Base-by-base conservation (phyloP, 2,329 filamentous ascomycete genomes). In the Aspergillus fischeri region DNA sequence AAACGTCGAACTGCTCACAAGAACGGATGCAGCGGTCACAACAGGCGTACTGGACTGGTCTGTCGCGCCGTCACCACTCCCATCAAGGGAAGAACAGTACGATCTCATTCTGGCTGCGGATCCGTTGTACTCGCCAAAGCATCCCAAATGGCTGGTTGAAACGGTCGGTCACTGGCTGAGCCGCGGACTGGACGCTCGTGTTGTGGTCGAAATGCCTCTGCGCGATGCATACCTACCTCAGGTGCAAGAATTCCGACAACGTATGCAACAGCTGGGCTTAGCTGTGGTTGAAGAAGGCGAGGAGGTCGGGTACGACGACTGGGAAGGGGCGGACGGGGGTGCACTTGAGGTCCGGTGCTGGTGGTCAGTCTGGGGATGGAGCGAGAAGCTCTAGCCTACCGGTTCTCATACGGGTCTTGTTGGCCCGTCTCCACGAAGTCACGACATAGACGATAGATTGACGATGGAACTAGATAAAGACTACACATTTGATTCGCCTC, bases 21-120 rank as follows among this genome's bases (percentile, higher is more conserved):
- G 70, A 3, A 76, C 80, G 11, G 83, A 83, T 1, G 88, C 87
- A 0, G 78, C 72, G 1, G 77, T 87, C 25, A 81, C 80, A 0
- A 85, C 85, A 0, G 89, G 86, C 0, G 77, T 87, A 3, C 77
- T 97, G 54, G 90, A 91, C 41, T 96, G 92, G 92, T 77, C 76
- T 21, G 63, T 75, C 27, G 58, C 64, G 20, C 70, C 69, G 0
- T 57, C 67, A 17, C 60, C 66, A 4, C 65, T 66, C 8, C 68
- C 70, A 17, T 62, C 67, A 1, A 61, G 65, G 5, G 65, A 71
- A 25, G 72, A 74, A 44, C 72, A 69, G 47, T 80, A 77, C 62
- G 71, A 88, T 79, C 77, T 96, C 54, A 85, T 97, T 47, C 80
- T 99, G 2, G 91, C 86, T 2, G 91, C 93, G 2, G 94, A 99